These are phyloP conservation scores for Omphalotus olearius DNA, from an alignment of 1,284 basidiomycete genomes.

Conservation along the genomic window DNA sequence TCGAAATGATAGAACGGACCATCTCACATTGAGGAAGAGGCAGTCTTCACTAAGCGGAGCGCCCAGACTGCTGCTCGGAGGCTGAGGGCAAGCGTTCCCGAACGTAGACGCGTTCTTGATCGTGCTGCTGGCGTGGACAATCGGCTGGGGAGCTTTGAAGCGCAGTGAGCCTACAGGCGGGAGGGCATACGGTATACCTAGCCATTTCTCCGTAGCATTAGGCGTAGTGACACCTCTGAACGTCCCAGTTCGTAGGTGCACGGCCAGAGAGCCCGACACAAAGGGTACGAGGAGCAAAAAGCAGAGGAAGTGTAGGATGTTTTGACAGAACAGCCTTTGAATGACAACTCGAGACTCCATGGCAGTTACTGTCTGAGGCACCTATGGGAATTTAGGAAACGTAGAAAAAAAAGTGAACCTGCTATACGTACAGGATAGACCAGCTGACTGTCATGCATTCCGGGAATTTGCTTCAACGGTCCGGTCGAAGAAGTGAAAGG, in stretches of 20 bases:
- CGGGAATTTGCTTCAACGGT: no score
- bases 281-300: no score
- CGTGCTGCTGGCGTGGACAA: slow-evolving; percentile 28
- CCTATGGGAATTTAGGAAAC: no score
- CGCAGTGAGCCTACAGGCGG: slow-evolving; percentile 51
- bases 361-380: no score
- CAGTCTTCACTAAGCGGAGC: slow-evolving; percentile 53
- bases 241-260: slow-evolving; percentile 37
- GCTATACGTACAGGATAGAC: no score
- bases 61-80: slow-evolving; percentile 31
- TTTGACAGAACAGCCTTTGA: no score
- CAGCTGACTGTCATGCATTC: no score
- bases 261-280: slow-evolving; percentile 24
- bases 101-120: slow-evolving; percentile 45
- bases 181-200: slow-evolving; percentile 66
- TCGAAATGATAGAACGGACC: no score
- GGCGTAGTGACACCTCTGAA: slow-evolving; percentile 39
- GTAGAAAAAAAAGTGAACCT: no score
- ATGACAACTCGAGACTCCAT: no score
- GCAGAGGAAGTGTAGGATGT: no score
- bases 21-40: slow-evolving; percentile 41
- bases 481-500: no score
- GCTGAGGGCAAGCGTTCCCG: slow-evolving; percentile 57
- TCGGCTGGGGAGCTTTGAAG: slow-evolving; percentile 56
- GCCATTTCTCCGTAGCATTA: slow-evolving; percentile 47